Percentiles rank a stretch among this genome's conserved stretches.
Evolutionary conservation across 1,284 basidiomycete genomes (phyloP).

Genomic region (Sutorius eximius): DNA sequence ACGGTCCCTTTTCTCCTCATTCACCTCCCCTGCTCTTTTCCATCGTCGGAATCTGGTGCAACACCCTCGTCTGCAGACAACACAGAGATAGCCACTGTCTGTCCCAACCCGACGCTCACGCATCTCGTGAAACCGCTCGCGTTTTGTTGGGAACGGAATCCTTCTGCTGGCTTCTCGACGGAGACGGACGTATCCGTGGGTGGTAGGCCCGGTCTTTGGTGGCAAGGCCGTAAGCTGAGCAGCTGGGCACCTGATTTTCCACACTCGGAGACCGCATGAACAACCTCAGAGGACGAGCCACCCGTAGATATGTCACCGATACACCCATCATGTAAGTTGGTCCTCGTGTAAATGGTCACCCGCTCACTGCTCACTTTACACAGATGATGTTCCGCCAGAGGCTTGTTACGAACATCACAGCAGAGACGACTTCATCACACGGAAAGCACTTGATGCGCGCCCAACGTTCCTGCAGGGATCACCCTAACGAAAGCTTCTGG

Average conservation of each 20-base stretch:
- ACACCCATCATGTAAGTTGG: neutral
- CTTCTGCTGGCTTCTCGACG: neutral
- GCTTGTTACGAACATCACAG: neutral
- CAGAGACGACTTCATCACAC: neutral
- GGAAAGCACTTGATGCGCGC: neutral
- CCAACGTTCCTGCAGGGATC: neutral
- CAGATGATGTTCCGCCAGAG: neutral
- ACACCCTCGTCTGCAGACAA: neutral
- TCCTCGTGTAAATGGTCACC: neutral
- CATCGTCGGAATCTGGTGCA: neutral
- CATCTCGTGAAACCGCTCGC: slow-evolving; percentile 34
- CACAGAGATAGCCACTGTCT: slow-evolving; percentile 11
- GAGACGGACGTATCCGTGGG: neutral
- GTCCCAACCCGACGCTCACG: slow-evolving; percentile 24
- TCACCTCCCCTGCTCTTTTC: slow-evolving; percentile 53
- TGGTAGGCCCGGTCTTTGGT: slow-evolving; percentile 57
- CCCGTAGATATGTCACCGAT: neutral
- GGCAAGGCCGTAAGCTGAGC: slow-evolving; percentile 21
- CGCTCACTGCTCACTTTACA: neutral
- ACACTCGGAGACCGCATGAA: slow-evolving; percentile 5
- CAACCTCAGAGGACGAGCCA: too few relatives aligned
- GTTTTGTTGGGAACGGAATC: slow-evolving; percentile 61
- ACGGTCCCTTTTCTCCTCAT: slow-evolving; percentile 74
- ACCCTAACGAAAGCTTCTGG: neutral
- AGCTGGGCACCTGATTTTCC: slow-evolving; percentile 24